Conservation (phyloP, 768 basidiomycete species). For the Psilocybe sp. region DNA sequence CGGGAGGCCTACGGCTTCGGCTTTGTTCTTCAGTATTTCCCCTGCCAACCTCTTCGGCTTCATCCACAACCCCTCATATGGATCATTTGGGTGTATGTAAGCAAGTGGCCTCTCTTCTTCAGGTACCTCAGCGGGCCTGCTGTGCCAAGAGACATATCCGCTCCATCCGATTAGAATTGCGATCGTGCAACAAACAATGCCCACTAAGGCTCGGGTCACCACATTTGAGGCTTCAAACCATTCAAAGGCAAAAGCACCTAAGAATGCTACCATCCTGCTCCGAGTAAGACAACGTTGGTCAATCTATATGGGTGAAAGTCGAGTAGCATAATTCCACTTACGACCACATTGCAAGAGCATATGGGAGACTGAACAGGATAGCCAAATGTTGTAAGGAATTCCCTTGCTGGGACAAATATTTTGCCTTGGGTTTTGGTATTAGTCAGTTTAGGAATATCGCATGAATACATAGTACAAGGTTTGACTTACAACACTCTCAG, state of each 20-base stretch:
- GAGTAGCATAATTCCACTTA: too few species aligned
- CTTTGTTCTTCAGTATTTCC: too few species aligned
- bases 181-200: not conserved
- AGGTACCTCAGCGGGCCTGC: conserved; percentile 3
- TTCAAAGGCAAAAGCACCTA: conserved; percentile 15
- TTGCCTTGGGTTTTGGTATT: conserved; percentile 5
- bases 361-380: conserved; percentile 27
- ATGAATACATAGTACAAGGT: too few species aligned
- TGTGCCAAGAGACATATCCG: conserved; percentile 41
- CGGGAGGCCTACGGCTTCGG: not conserved
- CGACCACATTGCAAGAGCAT: conserved; percentile 31
- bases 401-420: conserved; percentile 25
- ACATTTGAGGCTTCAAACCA: conserved; percentile 14
- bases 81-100: not conserved
- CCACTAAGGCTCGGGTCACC: conserved; percentile 10
- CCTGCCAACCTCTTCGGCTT: not conserved
- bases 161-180: conserved; percentile 39
- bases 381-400: conserved; percentile 28
- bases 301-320: conserved; percentile 16
- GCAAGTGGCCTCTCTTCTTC: not conserved
- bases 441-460: conserved; percentile 4
- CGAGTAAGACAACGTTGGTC: not conserved
- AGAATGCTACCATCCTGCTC: conserved; percentile 19
- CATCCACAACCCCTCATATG: not conserved
- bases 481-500: conserved; percentile 37